phyloP scores from a whole-genome alignment of 345 rosid genomes.

The Euphorbia tirucalli region DNA sequence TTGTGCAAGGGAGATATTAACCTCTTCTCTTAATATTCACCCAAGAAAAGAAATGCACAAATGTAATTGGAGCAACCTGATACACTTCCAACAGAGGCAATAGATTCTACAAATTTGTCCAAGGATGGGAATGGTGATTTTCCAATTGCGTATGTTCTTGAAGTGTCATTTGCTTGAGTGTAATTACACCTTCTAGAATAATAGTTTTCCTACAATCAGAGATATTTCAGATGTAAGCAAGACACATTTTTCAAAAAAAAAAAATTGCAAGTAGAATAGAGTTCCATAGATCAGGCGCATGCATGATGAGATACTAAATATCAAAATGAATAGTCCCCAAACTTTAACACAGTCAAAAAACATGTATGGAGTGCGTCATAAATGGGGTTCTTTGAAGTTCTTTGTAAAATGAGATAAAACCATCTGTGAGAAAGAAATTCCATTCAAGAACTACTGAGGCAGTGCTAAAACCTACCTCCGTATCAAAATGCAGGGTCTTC shows the following conservation, averaged over 20 bases:
- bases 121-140: conserved; percentile 80
- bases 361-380: background rate
- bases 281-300: background rate
- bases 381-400: background rate
- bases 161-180: conserved; percentile 39
- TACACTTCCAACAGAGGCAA: conserved; percentile 60
- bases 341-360: too few species aligned
- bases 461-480: conserved; percentile 55
- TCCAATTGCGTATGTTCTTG: conserved; percentile 47
- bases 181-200: conserved; percentile 34
- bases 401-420: background rate
- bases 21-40: background rate
- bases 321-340: background rate
- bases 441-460: background rate
- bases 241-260: background rate
- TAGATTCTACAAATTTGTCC: conserved; percentile 75
- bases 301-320: background rate
- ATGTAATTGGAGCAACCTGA: conserved; percentile 47
- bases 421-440: background rate
- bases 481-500: conserved; percentile 81
- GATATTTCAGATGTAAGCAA: conserved; percentile 1
- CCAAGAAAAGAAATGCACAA: background rate
- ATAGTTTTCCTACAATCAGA: conserved; percentile 47
- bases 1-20: background rate
- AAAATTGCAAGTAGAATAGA: background rate